phyloP scores from a whole-genome alignment of 805 yeast genomes.

The Kodamaea kaohsiungensis region DNA sequence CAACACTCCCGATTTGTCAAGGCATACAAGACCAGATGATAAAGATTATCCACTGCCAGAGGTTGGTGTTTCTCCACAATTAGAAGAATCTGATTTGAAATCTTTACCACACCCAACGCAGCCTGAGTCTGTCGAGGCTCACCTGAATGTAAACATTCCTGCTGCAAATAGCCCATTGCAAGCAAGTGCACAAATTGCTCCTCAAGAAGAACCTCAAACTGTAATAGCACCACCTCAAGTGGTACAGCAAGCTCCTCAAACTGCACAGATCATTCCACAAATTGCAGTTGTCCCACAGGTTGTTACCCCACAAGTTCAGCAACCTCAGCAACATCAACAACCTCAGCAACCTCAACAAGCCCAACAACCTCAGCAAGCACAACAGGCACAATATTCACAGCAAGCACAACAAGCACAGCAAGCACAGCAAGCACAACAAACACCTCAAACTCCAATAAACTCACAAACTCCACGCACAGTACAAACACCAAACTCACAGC shows the following conservation, averaged over 20 bases:
- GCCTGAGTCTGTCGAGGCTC: neutral
- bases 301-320: too few species aligned
- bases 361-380: too few species aligned
- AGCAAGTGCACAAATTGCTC: neutral
- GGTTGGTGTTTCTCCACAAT: neutral
- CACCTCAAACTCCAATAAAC: neutral
- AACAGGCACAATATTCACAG: neutral
- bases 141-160: neutral
- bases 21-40: neutral
- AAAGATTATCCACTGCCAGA: neutral
- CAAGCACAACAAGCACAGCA: too few species aligned
- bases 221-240: neutral
- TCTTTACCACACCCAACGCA: neutral
- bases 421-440: neutral
- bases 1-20: neutral
- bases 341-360: too few species aligned
- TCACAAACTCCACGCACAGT: neutral
- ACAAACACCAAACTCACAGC: neutral
- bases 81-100: neutral
- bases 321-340: too few species aligned
- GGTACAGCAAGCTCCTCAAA: neutral
- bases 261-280: neutral
- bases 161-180: neutral
- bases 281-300: neutral
- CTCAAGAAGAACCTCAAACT: neutral